Evolutionary conservation across 805 yeast species (phyloP), one percentile per base, ranked within the genome.

Genomic region (Starmerella apicola): DNA sequence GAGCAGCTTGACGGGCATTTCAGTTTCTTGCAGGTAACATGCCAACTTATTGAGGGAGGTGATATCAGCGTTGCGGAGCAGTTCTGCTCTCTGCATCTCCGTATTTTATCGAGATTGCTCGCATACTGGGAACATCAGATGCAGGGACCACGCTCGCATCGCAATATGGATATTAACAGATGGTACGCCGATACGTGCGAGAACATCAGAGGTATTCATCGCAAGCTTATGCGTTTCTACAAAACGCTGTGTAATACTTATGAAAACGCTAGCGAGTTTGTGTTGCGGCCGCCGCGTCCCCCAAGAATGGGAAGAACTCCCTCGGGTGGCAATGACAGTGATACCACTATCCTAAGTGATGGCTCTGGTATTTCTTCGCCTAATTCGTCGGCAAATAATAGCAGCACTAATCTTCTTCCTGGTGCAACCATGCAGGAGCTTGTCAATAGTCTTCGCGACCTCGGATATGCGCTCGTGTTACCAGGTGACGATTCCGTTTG

Each of bases 1-100:
- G 98, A 88, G 50, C 85, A 81, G 54, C 64, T 91, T 36, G 93
- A 84, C 52, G 72, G 68, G 39, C 81, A 81, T 32, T 91, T 94
- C 86, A 68, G 70, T 23, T 76, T 78, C 50, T 64, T 91, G 48
- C 81, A 73, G 50, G 76, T 76, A 50, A 68, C 83, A 26, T 95
- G 96, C 12, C 72, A 70, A 45, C 78, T 71, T 50, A 70, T 91
- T 22, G 85, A 81, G 31, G 81, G 83, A 5, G 88, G 93, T 22
- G 83, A 91, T 30, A 71, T 74, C 5, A 76, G 79, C 13, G 76
- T 88, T 38, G 91, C 95, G 0, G 78, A 78, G 47, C 84, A 79
- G 51, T 78, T 86, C 42, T 67, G 78, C 34, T 67, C 63, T 4
- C 60, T 91, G 33, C 74, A 84, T 0, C 65, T 78, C 17, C 74